A percentile compares a stretch with the other conserved stretches of the same genome.
Conservation (phyloP, 164 flowering plant genomes). For the Magnolia changhungtana region DNA sequence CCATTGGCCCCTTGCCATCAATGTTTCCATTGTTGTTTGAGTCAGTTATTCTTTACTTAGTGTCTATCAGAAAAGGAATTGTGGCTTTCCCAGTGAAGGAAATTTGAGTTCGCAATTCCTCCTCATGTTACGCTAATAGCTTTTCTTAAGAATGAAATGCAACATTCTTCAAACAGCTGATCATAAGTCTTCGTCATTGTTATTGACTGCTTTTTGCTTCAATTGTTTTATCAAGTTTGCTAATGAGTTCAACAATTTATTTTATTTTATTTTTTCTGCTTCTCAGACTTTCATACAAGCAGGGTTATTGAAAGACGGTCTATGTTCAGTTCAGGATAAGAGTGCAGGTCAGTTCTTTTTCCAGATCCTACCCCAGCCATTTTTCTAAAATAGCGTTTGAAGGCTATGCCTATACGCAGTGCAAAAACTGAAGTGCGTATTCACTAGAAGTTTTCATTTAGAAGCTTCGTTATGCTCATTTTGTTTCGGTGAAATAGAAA, state of each 20-base stretch:
- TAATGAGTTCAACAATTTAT: not conserved
- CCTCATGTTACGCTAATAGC: not conserved
- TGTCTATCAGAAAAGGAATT: not conserved
- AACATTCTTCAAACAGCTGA: not conserved
- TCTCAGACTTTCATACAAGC: constrained; percentile 64
- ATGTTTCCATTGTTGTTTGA: not conserved
- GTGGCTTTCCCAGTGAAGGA: not conserved
- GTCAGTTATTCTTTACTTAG: not conserved
- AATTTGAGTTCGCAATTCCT: not conserved
- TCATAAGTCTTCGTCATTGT: not conserved
- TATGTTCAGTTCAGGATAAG: constrained; percentile 92
- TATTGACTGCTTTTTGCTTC: not conserved
- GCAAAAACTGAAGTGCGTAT: too few species aligned
- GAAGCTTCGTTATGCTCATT: too few species aligned
- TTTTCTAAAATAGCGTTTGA: too few species aligned
- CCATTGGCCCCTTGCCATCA: too few species aligned
- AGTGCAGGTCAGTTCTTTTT: constrained; percentile 68
- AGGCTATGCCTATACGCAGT: too few species aligned
- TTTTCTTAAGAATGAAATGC: not conserved
- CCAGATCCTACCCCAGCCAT: not conserved
- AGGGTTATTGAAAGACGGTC: constrained; percentile 73
- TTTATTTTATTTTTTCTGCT: not conserved
- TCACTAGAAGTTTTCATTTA: too few species aligned
- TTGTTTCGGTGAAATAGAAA: too few species aligned
- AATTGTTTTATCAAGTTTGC: not conserved